Evolutionary conservation across 139 green algal species (phyloP).

Genomic region (Chlamydomonas sp.): DNA sequence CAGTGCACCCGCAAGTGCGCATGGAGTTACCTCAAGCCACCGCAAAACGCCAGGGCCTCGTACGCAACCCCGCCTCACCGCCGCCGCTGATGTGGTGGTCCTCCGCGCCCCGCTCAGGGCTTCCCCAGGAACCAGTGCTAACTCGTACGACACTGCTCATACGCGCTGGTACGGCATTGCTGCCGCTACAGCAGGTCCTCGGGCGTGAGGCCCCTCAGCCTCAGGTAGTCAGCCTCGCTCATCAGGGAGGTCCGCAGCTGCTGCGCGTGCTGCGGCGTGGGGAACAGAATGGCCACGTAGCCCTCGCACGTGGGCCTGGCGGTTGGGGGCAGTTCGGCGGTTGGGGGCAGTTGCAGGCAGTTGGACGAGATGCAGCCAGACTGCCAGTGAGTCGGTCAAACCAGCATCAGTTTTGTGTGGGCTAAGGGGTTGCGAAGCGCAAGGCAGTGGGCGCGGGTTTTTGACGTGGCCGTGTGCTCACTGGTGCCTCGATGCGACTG

Average conservation of each 20-base stretch:
- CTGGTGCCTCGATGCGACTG: too few species aligned
- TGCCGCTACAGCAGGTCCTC: constrained; percentile 27
- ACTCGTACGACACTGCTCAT: too few species aligned
- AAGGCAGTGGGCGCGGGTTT: neutral
- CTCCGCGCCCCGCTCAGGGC: too few species aligned
- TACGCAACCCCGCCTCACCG: too few species aligned
- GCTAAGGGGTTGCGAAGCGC: neutral
- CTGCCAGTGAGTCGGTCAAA: neutral
- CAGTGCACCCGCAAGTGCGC: too few species aligned
- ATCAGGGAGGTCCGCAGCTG: neutral
- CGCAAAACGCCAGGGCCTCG: too few species aligned
- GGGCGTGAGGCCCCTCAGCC: neutral
- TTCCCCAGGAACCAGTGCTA: too few species aligned
- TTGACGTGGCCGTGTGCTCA: neutral
- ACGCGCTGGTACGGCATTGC: too few species aligned
- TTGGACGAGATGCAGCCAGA: neutral
- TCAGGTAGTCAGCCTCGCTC: constrained; percentile 21
- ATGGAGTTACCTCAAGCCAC: too few species aligned
- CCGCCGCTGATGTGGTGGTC: too few species aligned
- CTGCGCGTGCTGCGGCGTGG: neutral
- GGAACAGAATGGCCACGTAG: constrained; percentile 38
- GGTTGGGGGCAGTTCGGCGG: neutral
- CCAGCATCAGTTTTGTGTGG: neutral
- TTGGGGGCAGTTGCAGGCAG: too few species aligned
- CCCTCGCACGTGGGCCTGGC: constrained; percentile 42